phyloP scores from a whole-genome alignment of 2,329 filamentous ascomycete genomes.

The Aspergillus ibericus region DNA sequence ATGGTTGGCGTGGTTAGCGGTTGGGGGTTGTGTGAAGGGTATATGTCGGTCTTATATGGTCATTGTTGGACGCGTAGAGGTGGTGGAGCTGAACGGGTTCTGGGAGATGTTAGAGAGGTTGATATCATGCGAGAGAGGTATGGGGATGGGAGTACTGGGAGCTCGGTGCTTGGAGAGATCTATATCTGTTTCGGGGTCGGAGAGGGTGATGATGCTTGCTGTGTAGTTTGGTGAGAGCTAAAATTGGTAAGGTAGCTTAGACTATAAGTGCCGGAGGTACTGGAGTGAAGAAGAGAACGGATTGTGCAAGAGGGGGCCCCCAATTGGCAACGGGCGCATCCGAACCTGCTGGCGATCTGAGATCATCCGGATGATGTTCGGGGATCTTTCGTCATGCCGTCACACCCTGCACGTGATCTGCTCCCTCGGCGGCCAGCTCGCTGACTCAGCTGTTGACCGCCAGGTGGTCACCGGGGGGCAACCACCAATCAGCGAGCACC shows the following conservation, averaged over 20 bases:
- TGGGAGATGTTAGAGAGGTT: neutral
- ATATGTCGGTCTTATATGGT: neutral
- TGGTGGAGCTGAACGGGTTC: neutral
- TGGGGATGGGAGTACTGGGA: neutral
- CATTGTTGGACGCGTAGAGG: neutral
- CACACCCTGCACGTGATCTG: conserved; percentile 15
- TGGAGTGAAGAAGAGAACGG: too few relatives aligned
- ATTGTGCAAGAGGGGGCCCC: too few relatives aligned
- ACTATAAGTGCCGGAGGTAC: neutral
- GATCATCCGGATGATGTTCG: conserved; percentile 2
- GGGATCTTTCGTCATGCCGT: conserved; percentile 13
- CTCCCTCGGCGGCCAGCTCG: neutral
- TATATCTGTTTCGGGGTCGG: neutral
- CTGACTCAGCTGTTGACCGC: conserved; percentile 26
- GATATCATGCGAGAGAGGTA: neutral
- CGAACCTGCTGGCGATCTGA: neutral
- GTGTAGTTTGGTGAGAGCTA: too few relatives aligned
- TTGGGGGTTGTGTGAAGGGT: neutral
- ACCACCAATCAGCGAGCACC: conserved; percentile 29
- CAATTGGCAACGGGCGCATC: too few relatives aligned
- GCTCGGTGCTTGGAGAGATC: neutral
- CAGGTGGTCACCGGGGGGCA: conserved; percentile 14
- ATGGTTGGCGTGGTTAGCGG: neutral
- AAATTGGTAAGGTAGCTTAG: neutral
- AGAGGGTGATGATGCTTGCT: neutral